A percentile compares a stretch with the other conserved stretches of the same genome.
Conservation (phyloP, 129 eudicot species). For the Pulicaria dysenterica region DNA sequence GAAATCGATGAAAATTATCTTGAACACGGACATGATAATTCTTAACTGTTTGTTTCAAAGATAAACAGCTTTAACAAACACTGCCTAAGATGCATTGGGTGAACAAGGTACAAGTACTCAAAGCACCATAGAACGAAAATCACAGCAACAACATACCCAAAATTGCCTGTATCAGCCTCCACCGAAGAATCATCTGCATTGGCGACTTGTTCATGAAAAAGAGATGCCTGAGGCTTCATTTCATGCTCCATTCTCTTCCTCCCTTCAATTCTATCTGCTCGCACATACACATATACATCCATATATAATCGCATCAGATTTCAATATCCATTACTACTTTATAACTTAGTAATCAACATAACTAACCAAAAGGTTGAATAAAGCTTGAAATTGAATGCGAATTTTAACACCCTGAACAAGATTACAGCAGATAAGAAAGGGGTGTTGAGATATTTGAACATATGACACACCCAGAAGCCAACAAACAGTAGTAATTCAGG, state of each 20-base stretch:
- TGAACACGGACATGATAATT: too few relatives aligned
- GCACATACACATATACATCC: not conserved
- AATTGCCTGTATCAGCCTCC: conserved; percentile 34
- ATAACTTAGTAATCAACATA: conserved; percentile 8
- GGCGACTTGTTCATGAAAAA: conserved; percentile 4
- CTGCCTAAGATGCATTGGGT: not conserved
- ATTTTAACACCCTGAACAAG: not conserved
- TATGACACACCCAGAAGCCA: too few relatives aligned
- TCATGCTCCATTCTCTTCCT: conserved; percentile 21
- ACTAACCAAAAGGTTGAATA: not conserved
- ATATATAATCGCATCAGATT: conserved; percentile 8
- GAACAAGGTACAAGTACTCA: conserved; percentile 10
- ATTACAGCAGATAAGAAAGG: not conserved
- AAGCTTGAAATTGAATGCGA: not conserved
- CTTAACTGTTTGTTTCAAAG: too few relatives aligned
- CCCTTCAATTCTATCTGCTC: conserved; percentile 14
- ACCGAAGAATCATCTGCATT: conserved; percentile 25
- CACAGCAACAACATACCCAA: conserved; percentile 41
- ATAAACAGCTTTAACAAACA: not conserved
- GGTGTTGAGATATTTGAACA: conserved; percentile 5
- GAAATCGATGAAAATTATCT: too few relatives aligned
- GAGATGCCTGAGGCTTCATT: conserved; percentile 26
- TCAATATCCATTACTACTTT: not conserved
- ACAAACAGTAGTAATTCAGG: too few relatives aligned
- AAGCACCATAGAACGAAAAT: conserved; percentile 14